Conservation (phyloP, 2,329 filamentous ascomycete genomes). For the Stagonosporopsis vannaccii region DNA sequence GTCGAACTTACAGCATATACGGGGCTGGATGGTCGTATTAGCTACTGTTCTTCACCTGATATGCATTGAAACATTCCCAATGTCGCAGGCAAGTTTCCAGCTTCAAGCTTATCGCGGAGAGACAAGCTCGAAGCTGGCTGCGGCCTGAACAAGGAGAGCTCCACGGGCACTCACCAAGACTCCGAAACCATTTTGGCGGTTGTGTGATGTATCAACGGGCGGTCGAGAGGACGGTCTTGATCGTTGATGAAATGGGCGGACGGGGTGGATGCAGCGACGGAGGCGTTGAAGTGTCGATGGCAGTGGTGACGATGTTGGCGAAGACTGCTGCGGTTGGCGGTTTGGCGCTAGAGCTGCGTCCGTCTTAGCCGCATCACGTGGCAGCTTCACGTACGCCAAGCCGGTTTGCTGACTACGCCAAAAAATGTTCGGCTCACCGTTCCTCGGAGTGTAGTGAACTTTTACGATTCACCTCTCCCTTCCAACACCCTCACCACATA, state of each 20-base stretch:
- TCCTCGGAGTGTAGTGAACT: conserved; percentile 3
- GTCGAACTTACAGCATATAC: conserved; percentile 96
- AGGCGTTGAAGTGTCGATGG: conserved; percentile 38
- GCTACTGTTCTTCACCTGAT: conserved; percentile 28
- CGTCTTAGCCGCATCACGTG: conserved; percentile 32
- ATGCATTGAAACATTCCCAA: conserved; percentile 11
- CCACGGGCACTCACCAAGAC: conserved; percentile 73
- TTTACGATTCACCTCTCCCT: conserved; percentile 19
- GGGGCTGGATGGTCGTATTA: conserved; percentile 68
- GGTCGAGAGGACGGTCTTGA: conserved; percentile 31
- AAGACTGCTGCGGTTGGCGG: conserved; percentile 25
- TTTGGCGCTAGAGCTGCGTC: conserved; percentile 23
- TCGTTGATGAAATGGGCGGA: conserved; percentile 41
- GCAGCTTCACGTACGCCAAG: conserved; percentile 14
- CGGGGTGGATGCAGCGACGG: conserved; percentile 38
- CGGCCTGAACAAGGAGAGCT: conserved; percentile 37
- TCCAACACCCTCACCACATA: conserved; percentile 17
- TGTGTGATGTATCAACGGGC: conserved; percentile 27
- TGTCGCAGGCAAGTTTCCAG: conserved; percentile 26
- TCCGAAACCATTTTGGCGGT: conserved; percentile 75
- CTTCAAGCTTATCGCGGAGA: conserved; percentile 46
- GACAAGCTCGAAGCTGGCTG: conserved; percentile 49
- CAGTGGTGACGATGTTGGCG: conserved; percentile 48
- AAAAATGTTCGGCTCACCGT: conserved; percentile 7
- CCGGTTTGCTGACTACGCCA: conserved; percentile 8